Conservation (phyloP, 2,329 filamentous ascomycete genomes). For the Phialemoniopsis sp. region DNA sequence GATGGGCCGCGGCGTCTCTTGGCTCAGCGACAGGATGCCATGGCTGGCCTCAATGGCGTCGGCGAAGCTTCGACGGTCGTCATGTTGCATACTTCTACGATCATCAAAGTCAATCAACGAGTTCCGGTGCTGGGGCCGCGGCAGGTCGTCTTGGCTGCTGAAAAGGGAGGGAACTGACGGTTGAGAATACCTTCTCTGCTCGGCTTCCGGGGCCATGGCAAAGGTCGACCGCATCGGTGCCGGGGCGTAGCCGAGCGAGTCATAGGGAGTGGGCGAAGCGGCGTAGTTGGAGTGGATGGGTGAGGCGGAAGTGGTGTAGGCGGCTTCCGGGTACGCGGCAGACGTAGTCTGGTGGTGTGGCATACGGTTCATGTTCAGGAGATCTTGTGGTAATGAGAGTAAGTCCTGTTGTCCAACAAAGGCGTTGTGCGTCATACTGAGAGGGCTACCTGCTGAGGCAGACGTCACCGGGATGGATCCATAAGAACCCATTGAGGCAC, state of each 20-base stretch:
- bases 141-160: slow-evolving; percentile 27
- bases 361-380: slow-evolving; percentile 64
- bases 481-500: slow-evolving; percentile 65
- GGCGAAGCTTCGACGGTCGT: slow-evolving; percentile 68
- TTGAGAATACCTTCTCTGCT: slow-evolving; percentile 71
- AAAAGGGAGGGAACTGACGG: slow-evolving; percentile 65
- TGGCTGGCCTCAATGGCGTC: slow-evolving; percentile 91
- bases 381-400: slow-evolving; percentile 71
- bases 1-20: slow-evolving; percentile 88
- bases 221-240: slow-evolving; percentile 58
- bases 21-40: slow-evolving; percentile 93
- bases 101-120: slow-evolving; percentile 60
- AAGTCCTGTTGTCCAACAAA: slow-evolving; percentile 61
- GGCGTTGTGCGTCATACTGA: slow-evolving; percentile 40
- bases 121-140: slow-evolving; percentile 45
- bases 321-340: slow-evolving; percentile 66
- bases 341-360: slow-evolving; percentile 42
- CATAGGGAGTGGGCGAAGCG: slow-evolving; percentile 63
- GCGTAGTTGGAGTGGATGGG: slow-evolving; percentile 63
- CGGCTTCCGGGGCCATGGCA: slow-evolving; percentile 51
- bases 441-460: slow-evolving; percentile 69
- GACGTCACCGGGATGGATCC: slow-evolving; percentile 68
- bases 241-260: slow-evolving; percentile 70
- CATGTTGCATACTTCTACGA: slow-evolving; percentile 46
- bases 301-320: slow-evolving; percentile 64